These are phyloP conservation scores for Fusarium sp. DNA, from an alignment of 2,329 filamentous ascomycete species.

Conservation along the genomic window DNA sequence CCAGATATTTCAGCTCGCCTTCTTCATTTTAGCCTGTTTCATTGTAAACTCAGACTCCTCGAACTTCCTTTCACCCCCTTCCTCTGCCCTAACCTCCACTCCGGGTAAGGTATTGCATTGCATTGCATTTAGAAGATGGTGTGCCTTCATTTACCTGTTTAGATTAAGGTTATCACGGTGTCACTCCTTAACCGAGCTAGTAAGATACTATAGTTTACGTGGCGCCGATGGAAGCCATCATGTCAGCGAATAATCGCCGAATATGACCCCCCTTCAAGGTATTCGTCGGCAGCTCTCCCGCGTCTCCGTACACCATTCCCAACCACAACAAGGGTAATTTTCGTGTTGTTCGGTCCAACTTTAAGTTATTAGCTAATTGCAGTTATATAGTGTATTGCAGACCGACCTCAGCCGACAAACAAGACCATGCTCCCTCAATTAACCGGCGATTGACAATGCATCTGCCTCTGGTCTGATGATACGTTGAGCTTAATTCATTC, in stretches of 20 bases:
- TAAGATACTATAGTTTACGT: conserved; percentile 1
- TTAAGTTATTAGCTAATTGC: background rate
- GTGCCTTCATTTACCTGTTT: conserved; percentile 13
- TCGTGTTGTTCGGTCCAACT: background rate
- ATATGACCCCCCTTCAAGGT: conserved; percentile 1
- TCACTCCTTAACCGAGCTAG: background rate
- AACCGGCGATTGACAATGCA: conserved; percentile 1
- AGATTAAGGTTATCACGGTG: conserved; percentile 16
- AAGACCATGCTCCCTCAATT: background rate
- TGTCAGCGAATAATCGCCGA: conserved; percentile 27
- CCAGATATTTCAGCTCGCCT: conserved; percentile 13
- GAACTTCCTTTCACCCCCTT: background rate
- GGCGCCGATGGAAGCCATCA: background rate
- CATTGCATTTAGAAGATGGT: conserved; percentile 5
- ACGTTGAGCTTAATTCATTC: background rate
- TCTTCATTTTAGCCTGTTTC: conserved; percentile 14
- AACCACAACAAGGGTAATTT: background rate
- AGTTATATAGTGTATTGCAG: background rate
- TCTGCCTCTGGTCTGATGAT: background rate
- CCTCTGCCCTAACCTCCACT: background rate
- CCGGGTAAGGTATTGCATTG: conserved; percentile 5
- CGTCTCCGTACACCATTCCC: conserved; percentile 29
- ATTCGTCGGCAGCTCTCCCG: conserved; percentile 41
- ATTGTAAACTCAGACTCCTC: background rate
- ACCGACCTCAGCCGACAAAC: background rate